Evolutionary conservation across 2,329 filamentous ascomycete genomes (phyloP), one percentile per base, ranked within the genome.

Genomic region (Leptographium galeiforme): DNA sequence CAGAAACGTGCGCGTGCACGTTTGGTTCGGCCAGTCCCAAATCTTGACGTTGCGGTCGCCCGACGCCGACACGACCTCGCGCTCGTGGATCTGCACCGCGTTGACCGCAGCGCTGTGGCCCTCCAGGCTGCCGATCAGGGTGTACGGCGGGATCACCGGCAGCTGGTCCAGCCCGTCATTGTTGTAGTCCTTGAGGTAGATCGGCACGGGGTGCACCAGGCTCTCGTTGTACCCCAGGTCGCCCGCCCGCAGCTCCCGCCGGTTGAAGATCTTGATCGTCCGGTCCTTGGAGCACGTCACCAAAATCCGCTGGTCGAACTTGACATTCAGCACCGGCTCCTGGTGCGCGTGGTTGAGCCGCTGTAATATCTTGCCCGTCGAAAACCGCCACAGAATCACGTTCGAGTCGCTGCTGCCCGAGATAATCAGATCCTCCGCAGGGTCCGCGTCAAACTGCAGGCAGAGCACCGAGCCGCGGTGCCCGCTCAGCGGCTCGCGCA

Each of bases 241-340:
- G 25, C 79, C 79, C 45, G 76, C 72, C 36, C 71, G 70, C n/a
- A 95, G 71, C 18, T 81, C 74, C 18, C 73, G 76, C 6, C 93
- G 82, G 65, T 91, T 97, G 79, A 95, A 98, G 18, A 98, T 83
- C 67, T 96, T 96, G 73, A 98, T 95, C 0, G 85, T 85, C 67
- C 90, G 94, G 67, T 98, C 93, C 66, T 98, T 98, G 49, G 91
- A 97, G 63, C 93, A 97, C 0, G 93, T 98, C 13, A 97, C 89
- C 5, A 98, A 75, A 57, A 94, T 94, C 10, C 88, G 81, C 59
- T 88, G 84, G 64, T 97, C 90, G 60, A 97, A 98, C 57, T 87
- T 81, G 54, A 98, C 81, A 63, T 97, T 97, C 16, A 98, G 73
- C 0, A 98, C 90, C 0, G 91, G 95, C 67, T 98, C 93, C 34